Conservation (phyloP, 768 basidiomycete genomes). For the Cubamyces sp. region DNA sequence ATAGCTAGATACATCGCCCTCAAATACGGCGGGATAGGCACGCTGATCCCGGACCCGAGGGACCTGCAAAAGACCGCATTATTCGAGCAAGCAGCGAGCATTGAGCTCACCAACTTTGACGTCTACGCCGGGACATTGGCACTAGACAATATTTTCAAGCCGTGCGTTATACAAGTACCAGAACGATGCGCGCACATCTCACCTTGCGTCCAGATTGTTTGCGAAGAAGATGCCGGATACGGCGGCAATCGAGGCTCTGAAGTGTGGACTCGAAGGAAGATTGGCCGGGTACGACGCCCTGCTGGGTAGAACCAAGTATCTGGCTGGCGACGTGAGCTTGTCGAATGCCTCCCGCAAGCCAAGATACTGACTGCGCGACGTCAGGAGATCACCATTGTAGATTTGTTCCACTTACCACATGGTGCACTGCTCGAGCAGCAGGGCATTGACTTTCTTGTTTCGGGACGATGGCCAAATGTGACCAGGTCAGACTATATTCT, state of each 20-base stretch:
- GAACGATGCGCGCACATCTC: background rate
- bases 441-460: no score
- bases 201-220: background rate
- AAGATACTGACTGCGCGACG: no score
- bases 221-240: slow-evolving; percentile 39
- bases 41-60: slow-evolving; percentile 48
- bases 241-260: slow-evolving; percentile 32
- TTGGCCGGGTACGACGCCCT: slow-evolving; percentile 61
- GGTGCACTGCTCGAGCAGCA: no score
- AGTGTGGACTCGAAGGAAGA: slow-evolving; percentile 40
- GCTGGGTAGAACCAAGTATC: slow-evolving; percentile 57
- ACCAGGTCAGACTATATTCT: no score
- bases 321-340: slow-evolving; percentile 44
- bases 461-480: no score
- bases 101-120: slow-evolving; percentile 60
- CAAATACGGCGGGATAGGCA: slow-evolving; percentile 54
- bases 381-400: no score
- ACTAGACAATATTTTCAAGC: slow-evolving; percentile 55
- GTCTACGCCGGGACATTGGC: slow-evolving; percentile 45
- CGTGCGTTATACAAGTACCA: background rate
- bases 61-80: slow-evolving; percentile 44
- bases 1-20: slow-evolving; percentile 61
- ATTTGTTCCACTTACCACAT: no score
- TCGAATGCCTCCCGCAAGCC: background rate
- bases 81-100: slow-evolving; percentile 46